Base-by-base conservation (phyloP, 2,329 filamentous ascomycete species). In the Drechmeria coniospora region DNA sequence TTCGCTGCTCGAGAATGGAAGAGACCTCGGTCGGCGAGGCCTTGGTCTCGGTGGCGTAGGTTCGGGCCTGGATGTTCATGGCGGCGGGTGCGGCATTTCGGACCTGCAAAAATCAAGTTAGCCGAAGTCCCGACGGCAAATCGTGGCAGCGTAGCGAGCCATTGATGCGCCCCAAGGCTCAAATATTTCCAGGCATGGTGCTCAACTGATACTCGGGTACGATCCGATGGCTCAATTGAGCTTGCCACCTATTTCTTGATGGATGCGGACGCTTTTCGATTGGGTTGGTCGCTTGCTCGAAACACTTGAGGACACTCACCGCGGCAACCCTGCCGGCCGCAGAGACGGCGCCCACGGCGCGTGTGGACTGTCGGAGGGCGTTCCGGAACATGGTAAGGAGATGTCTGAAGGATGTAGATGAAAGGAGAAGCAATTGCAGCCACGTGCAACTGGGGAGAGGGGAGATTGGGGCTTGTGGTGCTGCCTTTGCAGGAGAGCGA, bases 1-100 rank as follows among this genome's bases (percentile, higher is more conserved):
- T 98, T 65, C 86, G 76, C 75, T 95, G 87, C 72, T 95, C 90
- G 57, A 98, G 81, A 63, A 98, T 95, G 49, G 87, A 94, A 48
- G 90, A 95, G 51, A 95, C 87, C 72, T 98, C 90, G 52, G 87
- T 98, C 49, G 90, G 90, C 36, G 84, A 63, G 51, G 90, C 84
- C 74, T 95, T 95, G 47, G 82, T 79, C 54, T 92, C 86, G 63
- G 77, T 66, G 57, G 83, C 87, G 66, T 93, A 95, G 62, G 72
- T 73, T 65, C 90, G 82, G 59, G 75, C 62, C 33, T 36, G 37
- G 51, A 71, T 66, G 67, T 74, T 78, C 68, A 77, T 64, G 59
- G 71, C 68, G 57, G 73, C 76, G 57, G 84, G 81, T 65, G 74
- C 71, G 68, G 75, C 77, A 69, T 78, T 79, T 74, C 86, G 86